Conservation (phyloP, 257 asterid species). For the Scutellaria barbata region DNA sequence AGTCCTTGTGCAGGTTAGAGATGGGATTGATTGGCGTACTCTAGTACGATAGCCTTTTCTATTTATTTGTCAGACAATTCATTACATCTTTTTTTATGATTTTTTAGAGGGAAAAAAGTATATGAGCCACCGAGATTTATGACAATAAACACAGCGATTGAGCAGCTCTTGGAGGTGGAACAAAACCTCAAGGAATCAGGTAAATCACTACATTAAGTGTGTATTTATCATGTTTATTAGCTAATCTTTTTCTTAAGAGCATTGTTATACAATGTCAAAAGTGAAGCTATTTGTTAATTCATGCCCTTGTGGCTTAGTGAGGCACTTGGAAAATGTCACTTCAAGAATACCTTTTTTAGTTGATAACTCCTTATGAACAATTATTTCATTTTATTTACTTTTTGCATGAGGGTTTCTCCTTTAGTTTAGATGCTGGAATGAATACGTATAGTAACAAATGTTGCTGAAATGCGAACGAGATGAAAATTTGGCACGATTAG, state of each 20-base stretch:
- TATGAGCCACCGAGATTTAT: constrained; percentile 90
- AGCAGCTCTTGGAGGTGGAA: constrained; percentile 92
- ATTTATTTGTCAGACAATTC: constrained; percentile 9
- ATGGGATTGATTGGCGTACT: background rate
- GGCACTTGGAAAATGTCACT: too few species aligned
- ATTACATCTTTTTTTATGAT: constrained; percentile 18
- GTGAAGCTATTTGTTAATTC: too few species aligned
- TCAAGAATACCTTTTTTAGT: too few species aligned
- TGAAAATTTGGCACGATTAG: background rate
- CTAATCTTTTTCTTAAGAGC: too few species aligned
- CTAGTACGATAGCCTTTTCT: constrained; percentile 5
- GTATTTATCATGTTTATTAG: too few species aligned
- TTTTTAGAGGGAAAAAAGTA: constrained; percentile 74
- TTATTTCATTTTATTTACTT: too few species aligned
- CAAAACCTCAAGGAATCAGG: constrained; percentile 62
- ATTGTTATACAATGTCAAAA: too few species aligned
- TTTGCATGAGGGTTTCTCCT: too few species aligned
- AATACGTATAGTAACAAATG: too few species aligned
- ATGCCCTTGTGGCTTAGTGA: too few species aligned
- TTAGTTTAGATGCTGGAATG: too few species aligned
- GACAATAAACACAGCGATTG: constrained; percentile 83
- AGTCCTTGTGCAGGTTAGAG: constrained; percentile 88
- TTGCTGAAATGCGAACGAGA: background rate
- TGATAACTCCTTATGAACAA: too few species aligned
- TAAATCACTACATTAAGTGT: constrained; percentile 24